These are phyloP conservation scores for Macadamia integrifolia DNA, from an alignment of 164 flowering plant species.

Conservation along the genomic window DNA sequence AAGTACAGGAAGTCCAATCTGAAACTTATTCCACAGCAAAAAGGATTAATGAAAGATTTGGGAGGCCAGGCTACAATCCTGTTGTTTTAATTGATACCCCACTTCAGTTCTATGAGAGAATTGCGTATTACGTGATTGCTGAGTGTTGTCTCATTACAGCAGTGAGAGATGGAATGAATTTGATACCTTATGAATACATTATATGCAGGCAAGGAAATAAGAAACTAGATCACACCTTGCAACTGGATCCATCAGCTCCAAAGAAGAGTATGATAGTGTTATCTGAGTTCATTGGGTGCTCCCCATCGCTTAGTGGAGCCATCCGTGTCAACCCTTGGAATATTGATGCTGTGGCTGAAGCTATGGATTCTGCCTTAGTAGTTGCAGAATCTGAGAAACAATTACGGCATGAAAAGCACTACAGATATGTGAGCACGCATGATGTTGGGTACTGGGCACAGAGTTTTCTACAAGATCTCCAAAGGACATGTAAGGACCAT, in stretches of 20 bases:
- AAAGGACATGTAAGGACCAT: conserved; percentile 53
- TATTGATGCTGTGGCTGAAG: conserved; percentile 54
- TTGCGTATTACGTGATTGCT: conserved; percentile 48
- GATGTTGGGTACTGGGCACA: conserved; percentile 62
- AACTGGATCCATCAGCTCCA: conserved; percentile 23
- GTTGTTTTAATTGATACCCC: conserved; percentile 46
- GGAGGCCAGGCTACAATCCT: conserved; percentile 43
- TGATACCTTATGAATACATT: conserved; percentile 55
- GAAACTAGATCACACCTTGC: conserved; percentile 35
- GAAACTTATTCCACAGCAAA: conserved; percentile 41
- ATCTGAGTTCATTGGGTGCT: conserved; percentile 61
- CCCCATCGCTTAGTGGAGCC: conserved; percentile 63
- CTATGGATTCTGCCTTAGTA: conserved; percentile 47
- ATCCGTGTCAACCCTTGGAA: conserved; percentile 66
- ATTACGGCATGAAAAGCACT: conserved; percentile 56
- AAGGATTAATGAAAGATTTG: conserved; percentile 41
- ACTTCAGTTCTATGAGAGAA: conserved; percentile 48
- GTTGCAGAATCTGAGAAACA: conserved; percentile 45
- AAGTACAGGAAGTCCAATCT: conserved; percentile 50
- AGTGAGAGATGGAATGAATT: conserved; percentile 68
- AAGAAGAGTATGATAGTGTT: conserved; percentile 64
- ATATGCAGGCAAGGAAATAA: conserved; percentile 48
- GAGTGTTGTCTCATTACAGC: conserved; percentile 66
- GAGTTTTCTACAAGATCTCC: conserved; percentile 52
- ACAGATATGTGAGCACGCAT: conserved; percentile 52